Evolutionary conservation across 331 rosid species (phyloP).

Genomic region (Acacia concinna): DNA sequence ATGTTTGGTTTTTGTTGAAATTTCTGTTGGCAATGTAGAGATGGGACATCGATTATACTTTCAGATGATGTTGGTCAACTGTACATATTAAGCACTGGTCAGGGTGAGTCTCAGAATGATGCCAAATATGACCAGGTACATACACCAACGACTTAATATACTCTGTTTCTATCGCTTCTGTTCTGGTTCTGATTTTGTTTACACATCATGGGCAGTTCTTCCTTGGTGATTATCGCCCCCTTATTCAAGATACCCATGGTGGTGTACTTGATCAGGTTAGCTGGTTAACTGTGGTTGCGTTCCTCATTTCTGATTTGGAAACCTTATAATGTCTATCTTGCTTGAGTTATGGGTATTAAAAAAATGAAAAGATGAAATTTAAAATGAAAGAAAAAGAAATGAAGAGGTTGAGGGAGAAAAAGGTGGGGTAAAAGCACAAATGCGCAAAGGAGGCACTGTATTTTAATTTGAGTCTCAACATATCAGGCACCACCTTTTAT

Average conservation of each 20-base stretch:
- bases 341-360: not conserved
- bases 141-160: not conserved
- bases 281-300: slow-evolving; percentile 17
- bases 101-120: slow-evolving; percentile 93
- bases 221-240: slow-evolving; percentile 98
- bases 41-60: slow-evolving; percentile 94
- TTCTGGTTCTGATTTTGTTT: slow-evolving; percentile 29
- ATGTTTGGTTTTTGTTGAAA: slow-evolving; percentile 18
- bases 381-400: not conserved
- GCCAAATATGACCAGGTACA: slow-evolving; percentile 96
- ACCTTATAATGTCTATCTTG: slow-evolving; percentile 22
- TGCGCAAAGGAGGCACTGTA: not conserved
- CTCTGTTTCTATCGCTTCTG: slow-evolving; percentile 14
- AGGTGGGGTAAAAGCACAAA: not conserved
- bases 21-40: slow-evolving; percentile 49
- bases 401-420: not conserved
- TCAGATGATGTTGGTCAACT: slow-evolving; percentile 99
- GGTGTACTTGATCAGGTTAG: slow-evolving; percentile 94
- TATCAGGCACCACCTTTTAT: not conserved
- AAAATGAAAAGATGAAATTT: not conserved
- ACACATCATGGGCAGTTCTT: slow-evolving; percentile 67
- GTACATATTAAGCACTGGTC: slow-evolving; percentile 87
- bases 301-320: slow-evolving; percentile 5
- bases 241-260: slow-evolving; percentile 82
- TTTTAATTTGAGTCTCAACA: not conserved